These are phyloP conservation scores for Stagonosporopsis chrysanthemi DNA, from an alignment of 2,329 filamentous ascomycete genomes.

Conservation along the genomic window DNA sequence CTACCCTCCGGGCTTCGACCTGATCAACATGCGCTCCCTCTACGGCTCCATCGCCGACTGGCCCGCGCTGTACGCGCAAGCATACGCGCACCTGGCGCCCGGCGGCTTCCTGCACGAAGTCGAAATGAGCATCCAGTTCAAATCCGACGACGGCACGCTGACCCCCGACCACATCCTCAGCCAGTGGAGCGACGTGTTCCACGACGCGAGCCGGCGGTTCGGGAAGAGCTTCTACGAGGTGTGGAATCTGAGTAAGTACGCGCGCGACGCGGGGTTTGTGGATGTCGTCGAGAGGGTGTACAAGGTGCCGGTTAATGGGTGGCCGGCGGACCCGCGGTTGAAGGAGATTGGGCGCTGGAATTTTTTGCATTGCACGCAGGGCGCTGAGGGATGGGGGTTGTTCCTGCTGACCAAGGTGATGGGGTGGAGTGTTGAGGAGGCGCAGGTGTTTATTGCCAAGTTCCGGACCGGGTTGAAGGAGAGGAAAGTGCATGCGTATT, in stretches of 20 bases:
- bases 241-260: constrained; percentile 35
- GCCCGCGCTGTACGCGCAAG: constrained; percentile 48
- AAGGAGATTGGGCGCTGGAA: constrained; percentile 47
- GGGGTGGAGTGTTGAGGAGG: constrained; percentile 51
- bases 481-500: constrained; percentile 43
- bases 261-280: constrained; percentile 36
- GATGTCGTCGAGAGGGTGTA: constrained; percentile 39
- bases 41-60: constrained; percentile 55
- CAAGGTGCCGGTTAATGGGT: constrained; percentile 40
- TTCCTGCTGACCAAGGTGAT: constrained; percentile 39
- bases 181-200: constrained; percentile 38
- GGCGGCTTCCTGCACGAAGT: constrained; percentile 52
- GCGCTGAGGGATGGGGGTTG: constrained; percentile 40
- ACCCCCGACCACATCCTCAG: constrained; percentile 38
- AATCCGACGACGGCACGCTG: constrained; percentile 49
- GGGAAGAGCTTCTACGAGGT: constrained; percentile 40
- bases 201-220: constrained; percentile 32
- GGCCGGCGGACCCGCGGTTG: constrained; percentile 39
- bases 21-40: constrained; percentile 54
- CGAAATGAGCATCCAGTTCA: constrained; percentile 52
- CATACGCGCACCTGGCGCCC: constrained; percentile 38
- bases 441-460: constrained; percentile 53
- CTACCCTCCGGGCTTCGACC: constrained; percentile 44
- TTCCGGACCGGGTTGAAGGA: constrained; percentile 42
- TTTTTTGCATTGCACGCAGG: constrained; percentile 37